Conservation (phyloP, 768 basidiomycete species). For the Pulveroboletus sp. region DNA sequence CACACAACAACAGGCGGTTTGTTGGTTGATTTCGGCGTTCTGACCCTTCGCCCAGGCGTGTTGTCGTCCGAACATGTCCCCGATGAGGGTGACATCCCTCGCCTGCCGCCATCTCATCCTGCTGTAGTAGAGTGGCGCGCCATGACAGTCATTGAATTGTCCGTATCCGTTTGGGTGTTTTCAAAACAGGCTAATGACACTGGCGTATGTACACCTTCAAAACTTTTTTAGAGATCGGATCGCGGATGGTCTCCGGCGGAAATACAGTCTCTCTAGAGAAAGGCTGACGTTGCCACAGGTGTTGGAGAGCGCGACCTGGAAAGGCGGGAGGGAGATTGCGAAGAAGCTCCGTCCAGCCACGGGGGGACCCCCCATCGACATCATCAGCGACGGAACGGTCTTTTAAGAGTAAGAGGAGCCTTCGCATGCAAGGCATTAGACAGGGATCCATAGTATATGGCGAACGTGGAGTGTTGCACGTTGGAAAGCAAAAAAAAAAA, state of each 20-base stretch:
- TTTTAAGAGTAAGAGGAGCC: constrained; percentile 39
- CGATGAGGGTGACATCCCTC: constrained; percentile 42
- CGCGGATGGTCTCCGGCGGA: constrained; percentile 59
- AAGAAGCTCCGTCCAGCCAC: constrained; percentile 65
- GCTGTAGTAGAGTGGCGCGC: constrained; percentile 96
- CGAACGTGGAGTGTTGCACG: not conserved
- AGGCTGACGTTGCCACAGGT: constrained; percentile 80
- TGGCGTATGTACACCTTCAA: too few species aligned
- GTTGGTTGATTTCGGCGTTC: constrained; percentile 75
- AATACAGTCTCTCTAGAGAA: constrained; percentile 45
- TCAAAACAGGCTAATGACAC: not conserved
- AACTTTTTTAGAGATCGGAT: constrained; percentile 57
- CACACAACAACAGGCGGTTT: constrained; percentile 61
- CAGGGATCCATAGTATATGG: too few species aligned
- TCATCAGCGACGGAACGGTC: constrained; percentile 80
- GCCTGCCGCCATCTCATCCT: constrained; percentile 70
- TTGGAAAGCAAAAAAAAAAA: not conserved
- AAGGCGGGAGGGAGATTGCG: constrained; percentile 91
- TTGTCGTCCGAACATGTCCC: constrained; percentile 48
- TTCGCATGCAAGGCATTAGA: too few species aligned
- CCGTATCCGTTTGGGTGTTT: constrained; percentile 25
- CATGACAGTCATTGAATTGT: constrained; percentile 92
- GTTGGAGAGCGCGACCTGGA: constrained; percentile 95
- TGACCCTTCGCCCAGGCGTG: constrained; percentile 56
- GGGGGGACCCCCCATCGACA: constrained; percentile 83